Evolutionary conservation across 306 rosid genomes (phyloP).

Genomic region (Coriaria nepalensis): DNA sequence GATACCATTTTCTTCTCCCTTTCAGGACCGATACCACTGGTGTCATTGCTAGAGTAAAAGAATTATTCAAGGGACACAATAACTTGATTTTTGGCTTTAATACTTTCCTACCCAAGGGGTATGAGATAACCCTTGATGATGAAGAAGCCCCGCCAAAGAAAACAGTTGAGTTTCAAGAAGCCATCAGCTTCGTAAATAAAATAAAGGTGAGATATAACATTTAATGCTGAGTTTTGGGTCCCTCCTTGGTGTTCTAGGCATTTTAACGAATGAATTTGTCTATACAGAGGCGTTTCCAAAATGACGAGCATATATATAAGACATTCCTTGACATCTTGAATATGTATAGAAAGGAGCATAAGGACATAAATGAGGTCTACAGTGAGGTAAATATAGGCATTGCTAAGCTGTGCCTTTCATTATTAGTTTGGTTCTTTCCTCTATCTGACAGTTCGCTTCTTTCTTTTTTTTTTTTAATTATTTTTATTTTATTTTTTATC

Average conservation of each 20-base stretch:
- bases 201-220: constrained; percentile 49
- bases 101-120: constrained; percentile 96
- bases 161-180: constrained; percentile 93
- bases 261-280: constrained; percentile 16
- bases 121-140: constrained; percentile 85
- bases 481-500: constrained; percentile 1
- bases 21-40: constrained; percentile 87
- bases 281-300: constrained; percentile 83
- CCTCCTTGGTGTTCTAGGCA: constrained; percentile 16
- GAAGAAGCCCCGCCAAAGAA: constrained; percentile 68
- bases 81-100: constrained; percentile 87
- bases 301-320: constrained; percentile 82
- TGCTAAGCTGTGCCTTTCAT: neutral
- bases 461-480: constrained; percentile 15
- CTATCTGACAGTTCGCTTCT: constrained; percentile 1
- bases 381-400: constrained; percentile 53
- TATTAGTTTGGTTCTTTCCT: constrained; percentile 2
- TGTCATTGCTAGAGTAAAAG: constrained; percentile 91
- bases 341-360: constrained; percentile 90
- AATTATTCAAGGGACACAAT: constrained; percentile 82
- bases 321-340: constrained; percentile 88
- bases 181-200: constrained; percentile 90
- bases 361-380: constrained; percentile 65
- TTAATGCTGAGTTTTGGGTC: constrained; percentile 4
- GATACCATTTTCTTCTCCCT: neutral